A percentile compares a stretch with the other conserved stretches of the same genome.
These are phyloP conservation scores for Phytophthora europaea DNA, from an alignment of 352 stramenopile genomes.

Conservation along the genomic window DNA sequence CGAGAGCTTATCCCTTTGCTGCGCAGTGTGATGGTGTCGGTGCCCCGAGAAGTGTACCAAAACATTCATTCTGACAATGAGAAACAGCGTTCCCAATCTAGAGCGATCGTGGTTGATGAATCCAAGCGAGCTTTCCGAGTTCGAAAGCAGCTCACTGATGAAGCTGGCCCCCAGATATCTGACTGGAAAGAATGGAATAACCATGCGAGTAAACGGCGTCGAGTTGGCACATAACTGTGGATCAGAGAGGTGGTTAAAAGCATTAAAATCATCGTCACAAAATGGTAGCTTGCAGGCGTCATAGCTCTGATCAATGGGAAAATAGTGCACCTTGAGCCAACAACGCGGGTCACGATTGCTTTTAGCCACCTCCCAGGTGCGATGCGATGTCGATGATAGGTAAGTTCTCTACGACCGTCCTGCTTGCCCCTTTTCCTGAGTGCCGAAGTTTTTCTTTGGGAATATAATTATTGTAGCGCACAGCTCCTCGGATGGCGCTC, in stretches of 20 bases:
- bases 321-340: background rate
- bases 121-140: conserved; percentile 62
- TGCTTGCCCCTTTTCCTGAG: background rate
- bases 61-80: conserved; percentile 36
- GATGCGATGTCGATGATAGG: conserved; percentile 7
- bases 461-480: conserved; percentile 38
- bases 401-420: background rate
- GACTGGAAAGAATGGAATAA: conserved; percentile 54
- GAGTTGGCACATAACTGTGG: background rate
- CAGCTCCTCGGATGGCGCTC: no score
- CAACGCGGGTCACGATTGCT: conserved; percentile 8
- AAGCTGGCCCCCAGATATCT: conserved; percentile 13
- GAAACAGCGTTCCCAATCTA: conserved; percentile 21
- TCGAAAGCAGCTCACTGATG: conserved; percentile 30
- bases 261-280: no score
- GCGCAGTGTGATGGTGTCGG: conserved; percentile 31
- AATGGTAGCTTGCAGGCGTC: no score
- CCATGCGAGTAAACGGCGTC: conserved; percentile 35
- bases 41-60: conserved; percentile 61
- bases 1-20: conserved; percentile 49
- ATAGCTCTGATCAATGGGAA: no score
- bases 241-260: background rate
- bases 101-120: conserved; percentile 44
- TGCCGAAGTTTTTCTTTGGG: background rate
- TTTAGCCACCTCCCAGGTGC: background rate